Conservation (phyloP, 805 yeast species). For the Saccharomycopsis selenospora region DNA sequence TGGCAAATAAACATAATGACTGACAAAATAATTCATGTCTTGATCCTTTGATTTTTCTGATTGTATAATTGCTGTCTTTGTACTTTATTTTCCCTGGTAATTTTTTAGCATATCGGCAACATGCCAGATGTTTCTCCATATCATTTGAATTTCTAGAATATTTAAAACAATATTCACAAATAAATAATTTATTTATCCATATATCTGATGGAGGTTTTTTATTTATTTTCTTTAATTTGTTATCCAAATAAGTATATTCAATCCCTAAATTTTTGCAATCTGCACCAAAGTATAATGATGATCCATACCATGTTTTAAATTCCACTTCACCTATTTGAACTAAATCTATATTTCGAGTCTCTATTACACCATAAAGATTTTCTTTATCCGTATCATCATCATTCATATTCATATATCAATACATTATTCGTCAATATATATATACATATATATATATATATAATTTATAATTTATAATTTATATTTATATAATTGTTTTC, state of each 20-base stretch:
- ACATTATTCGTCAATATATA: too few species aligned
- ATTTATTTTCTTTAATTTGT: slow-evolving; percentile 16
- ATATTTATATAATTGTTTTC: too few species aligned
- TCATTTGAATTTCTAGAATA: slow-evolving; percentile 47
- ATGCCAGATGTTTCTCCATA: slow-evolving; percentile 42
- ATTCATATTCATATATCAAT: background rate
- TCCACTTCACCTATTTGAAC: slow-evolving; percentile 63
- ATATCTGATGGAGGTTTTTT: slow-evolving; percentile 22
- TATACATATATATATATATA: too few species aligned
- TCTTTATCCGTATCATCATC: slow-evolving; percentile 21
- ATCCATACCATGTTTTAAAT: slow-evolving; percentile 84
- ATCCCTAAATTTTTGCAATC: slow-evolving; percentile 42
- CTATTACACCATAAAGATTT: slow-evolving; percentile 53
- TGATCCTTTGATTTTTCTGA: slow-evolving; percentile 62
- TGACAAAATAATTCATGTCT: slow-evolving; percentile 67
- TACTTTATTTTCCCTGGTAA: slow-evolving; percentile 69
- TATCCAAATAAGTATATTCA: slow-evolving; percentile 25
- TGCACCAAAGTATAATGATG: slow-evolving; percentile 63
- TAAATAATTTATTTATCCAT: slow-evolving; percentile 58
- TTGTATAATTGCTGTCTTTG: slow-evolving; percentile 46
- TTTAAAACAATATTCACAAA: slow-evolving; percentile 82
- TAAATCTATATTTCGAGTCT: slow-evolving; percentile 52
- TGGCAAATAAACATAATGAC: slow-evolving; percentile 75
- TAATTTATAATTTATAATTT: too few species aligned
- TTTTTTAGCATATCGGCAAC: slow-evolving; percentile 37